Percentiles rank a stretch among this genome's conserved stretches.
phyloP scores from a whole-genome alignment of 78 protist genomes.

The Emiliania huxleyi region DNA sequence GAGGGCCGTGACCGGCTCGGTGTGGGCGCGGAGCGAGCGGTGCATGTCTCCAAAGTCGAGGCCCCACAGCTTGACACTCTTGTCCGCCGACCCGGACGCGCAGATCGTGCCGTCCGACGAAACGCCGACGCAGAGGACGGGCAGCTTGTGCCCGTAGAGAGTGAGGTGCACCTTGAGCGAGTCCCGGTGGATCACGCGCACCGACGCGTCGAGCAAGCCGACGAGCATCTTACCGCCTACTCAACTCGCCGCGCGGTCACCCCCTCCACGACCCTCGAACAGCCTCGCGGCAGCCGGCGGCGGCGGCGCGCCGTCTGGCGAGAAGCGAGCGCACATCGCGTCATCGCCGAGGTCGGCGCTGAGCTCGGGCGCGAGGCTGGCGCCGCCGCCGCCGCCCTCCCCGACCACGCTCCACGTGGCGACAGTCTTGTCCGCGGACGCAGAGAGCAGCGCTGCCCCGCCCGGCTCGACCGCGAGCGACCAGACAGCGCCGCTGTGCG shows the following conservation, averaged over 20 bases:
- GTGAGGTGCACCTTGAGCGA: constrained; percentile 84
- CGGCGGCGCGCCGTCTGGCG: not conserved
- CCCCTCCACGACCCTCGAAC: too few species aligned
- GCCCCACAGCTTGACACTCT: constrained; percentile 92
- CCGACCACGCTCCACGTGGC: not conserved
- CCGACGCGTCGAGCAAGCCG: constrained; percentile 84
- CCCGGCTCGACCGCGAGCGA: constrained; percentile 48
- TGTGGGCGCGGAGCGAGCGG: constrained; percentile 47
- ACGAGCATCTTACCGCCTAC: constrained; percentile 66
- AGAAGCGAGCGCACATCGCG: constrained; percentile 62
- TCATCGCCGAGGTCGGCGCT: constrained; percentile 78
- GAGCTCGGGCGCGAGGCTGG: constrained; percentile 49
- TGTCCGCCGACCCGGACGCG: constrained; percentile 92
- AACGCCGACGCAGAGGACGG: constrained; percentile 82
- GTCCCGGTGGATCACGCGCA: constrained; percentile 84
- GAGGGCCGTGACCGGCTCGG: constrained; percentile 64
- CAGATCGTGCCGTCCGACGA: constrained; percentile 74
- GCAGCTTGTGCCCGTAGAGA: constrained; percentile 96
- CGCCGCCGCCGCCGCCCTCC: not conserved
- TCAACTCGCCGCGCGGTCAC: too few species aligned
- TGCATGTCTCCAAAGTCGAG: constrained; percentile 95
- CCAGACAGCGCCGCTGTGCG: constrained; percentile 81
- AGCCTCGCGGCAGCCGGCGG: too few species aligned
- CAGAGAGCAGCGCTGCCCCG: constrained; percentile 73
- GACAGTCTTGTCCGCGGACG: constrained; percentile 77